phyloP scores from a whole-genome alignment of 1,284 basidiomycete species.

The Coniophora puteana region DNA sequence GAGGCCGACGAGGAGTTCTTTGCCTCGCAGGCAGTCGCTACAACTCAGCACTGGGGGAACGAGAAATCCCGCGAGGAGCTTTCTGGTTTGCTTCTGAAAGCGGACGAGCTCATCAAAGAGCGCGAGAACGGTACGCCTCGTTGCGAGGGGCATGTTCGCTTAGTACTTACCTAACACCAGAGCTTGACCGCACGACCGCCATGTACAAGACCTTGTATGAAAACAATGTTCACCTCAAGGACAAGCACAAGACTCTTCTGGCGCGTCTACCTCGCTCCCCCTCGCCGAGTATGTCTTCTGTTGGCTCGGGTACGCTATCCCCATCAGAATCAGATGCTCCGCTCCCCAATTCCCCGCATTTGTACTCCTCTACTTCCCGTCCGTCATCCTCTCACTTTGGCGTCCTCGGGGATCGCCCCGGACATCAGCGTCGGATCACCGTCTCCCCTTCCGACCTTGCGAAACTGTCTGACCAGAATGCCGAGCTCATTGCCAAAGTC shows the following conservation, averaged over 20 bases:
- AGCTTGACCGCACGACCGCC: slow-evolving; percentile 64
- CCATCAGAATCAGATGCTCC: slow-evolving; percentile 25
- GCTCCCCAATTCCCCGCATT: slow-evolving; percentile 33
- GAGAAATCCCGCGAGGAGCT: slow-evolving; percentile 72
- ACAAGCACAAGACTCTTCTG: slow-evolving; percentile 63
- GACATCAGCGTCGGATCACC: slow-evolving; percentile 52
- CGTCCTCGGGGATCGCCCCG: slow-evolving; percentile 21
- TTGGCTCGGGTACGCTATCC: slow-evolving; percentile 23
- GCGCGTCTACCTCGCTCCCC: slow-evolving; percentile 49
- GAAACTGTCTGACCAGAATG: slow-evolving; percentile 75
- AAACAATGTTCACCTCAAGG: slow-evolving; percentile 64
- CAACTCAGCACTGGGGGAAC: slow-evolving; percentile 46
- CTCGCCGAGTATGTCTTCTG: slow-evolving; percentile 29
- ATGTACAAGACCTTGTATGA: slow-evolving; percentile 67
- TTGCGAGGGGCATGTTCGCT: slow-evolving; percentile 2
- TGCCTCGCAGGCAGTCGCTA: slow-evolving; percentile 11
- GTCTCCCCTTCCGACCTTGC: slow-evolving; percentile 68
- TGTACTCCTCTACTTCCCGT: slow-evolving; percentile 22
- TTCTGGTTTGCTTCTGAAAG: slow-evolving; percentile 60
- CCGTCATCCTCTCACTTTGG: slow-evolving; percentile 12
- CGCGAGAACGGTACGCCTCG: slow-evolving; percentile 63
- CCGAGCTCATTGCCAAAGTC: slow-evolving; percentile 70
- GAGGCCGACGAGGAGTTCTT: slow-evolving; percentile 8
- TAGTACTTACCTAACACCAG: slow-evolving; percentile 34
- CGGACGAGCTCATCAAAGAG: slow-evolving; percentile 70